phyloP scores from a whole-genome alignment of 305 asterid genomes.

The Fraxinus sp. region DNA sequence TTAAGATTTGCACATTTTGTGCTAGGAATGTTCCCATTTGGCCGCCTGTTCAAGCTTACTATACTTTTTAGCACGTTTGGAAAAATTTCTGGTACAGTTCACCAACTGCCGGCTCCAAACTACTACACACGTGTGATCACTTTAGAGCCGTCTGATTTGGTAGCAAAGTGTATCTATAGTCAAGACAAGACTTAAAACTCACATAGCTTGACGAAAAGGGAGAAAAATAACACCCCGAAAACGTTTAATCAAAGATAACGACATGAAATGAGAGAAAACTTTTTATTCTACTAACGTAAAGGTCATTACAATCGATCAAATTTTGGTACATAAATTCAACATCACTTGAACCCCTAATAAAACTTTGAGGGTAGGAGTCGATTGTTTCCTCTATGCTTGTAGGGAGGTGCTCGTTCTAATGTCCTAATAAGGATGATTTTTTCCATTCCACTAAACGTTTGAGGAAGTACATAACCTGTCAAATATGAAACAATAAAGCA shows the following conservation, averaged over 20 bases:
- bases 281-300: neutral
- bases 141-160: neutral
- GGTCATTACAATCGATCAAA: slow-evolving; percentile 16
- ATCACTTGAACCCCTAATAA: slow-evolving; percentile 23
- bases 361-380: slow-evolving; percentile 30
- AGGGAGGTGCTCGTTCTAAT: neutral
- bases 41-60: neutral
- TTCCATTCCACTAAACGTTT: slow-evolving; percentile 72
- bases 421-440: slow-evolving; percentile 36
- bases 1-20: neutral
- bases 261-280: neutral
- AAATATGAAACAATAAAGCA: slow-evolving; percentile 19
- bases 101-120: neutral
- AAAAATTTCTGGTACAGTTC: neutral
- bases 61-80: neutral
- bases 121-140: neutral
- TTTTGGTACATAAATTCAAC: slow-evolving; percentile 14
- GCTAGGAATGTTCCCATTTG: neutral
- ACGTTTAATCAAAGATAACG: neutral
- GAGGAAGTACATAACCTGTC: slow-evolving; percentile 83
- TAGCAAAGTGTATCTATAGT: neutral
- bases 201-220: neutral
- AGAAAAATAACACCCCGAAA: neutral
- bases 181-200: neutral
- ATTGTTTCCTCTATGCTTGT: neutral